Percentiles rank a stretch among this genome's conserved stretches.
phyloP scores from a whole-genome alignment of 2,329 filamentous ascomycete species.

The Thielaviopsis cerberus region DNA sequence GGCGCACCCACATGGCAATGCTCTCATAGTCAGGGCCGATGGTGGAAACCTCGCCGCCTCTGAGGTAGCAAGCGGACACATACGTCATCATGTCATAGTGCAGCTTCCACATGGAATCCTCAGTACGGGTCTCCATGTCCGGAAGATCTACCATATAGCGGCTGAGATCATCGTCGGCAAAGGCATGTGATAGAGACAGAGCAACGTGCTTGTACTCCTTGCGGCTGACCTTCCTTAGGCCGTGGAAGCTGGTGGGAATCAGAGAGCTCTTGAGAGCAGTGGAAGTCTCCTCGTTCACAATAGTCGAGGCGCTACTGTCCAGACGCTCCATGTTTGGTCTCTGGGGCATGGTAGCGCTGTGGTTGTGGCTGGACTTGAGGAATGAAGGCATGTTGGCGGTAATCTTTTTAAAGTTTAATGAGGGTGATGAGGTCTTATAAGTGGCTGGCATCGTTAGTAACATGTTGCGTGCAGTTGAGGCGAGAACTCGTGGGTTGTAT shows the following conservation, averaged over 20 bases:
- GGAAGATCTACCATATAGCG: slow-evolving; percentile 58
- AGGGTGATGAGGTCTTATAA: background rate
- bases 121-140: slow-evolving; percentile 42
- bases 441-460: background rate
- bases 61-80: slow-evolving; percentile 55
- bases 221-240: slow-evolving; percentile 32
- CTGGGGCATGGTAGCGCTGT: background rate
- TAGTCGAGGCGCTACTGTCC: slow-evolving; percentile 16
- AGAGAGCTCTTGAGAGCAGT: slow-evolving; percentile 23
- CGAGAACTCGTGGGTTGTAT: background rate
- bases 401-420: background rate
- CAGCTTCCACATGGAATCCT: slow-evolving; percentile 54
- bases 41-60: slow-evolving; percentile 55
- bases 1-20: slow-evolving; percentile 66
- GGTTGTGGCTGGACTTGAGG: background rate
- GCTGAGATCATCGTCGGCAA: slow-evolving; percentile 55
- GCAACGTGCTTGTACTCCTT: slow-evolving; percentile 51
- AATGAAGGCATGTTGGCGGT: background rate
- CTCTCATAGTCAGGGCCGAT: slow-evolving; percentile 60
- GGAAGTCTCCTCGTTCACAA: slow-evolving; percentile 17
- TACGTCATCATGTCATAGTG: slow-evolving; percentile 64
- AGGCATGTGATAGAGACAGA: slow-evolving; percentile 55
- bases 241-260: slow-evolving; percentile 27
- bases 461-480: background rate
- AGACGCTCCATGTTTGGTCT: slow-evolving; percentile 27